phyloP scores from a whole-genome alignment of 805 yeast genomes.

The Candida quercuum region DNA sequence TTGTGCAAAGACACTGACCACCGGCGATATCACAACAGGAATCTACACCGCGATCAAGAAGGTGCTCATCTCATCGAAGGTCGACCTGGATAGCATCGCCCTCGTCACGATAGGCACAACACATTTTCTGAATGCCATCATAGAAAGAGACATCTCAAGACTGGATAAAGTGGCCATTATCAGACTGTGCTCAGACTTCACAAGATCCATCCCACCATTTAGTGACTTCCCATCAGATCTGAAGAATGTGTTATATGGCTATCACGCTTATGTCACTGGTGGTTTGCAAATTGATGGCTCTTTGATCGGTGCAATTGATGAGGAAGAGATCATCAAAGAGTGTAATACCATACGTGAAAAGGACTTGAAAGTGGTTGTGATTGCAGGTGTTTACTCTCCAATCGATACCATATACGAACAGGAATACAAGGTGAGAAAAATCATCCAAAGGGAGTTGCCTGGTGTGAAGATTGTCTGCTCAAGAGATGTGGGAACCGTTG shows the following conservation, averaged over 20 bases:
- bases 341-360: constrained; percentile 24
- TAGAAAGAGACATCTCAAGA: constrained; percentile 35
- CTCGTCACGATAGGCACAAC: constrained; percentile 44
- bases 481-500: constrained; percentile 35
- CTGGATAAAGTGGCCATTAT: constrained; percentile 38
- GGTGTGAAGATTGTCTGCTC: constrained; percentile 31
- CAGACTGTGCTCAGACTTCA: constrained; percentile 35
- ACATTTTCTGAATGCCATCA: constrained; percentile 41
- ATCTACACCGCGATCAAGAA: constrained; percentile 29
- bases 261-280: constrained; percentile 29
- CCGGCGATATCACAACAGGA: constrained; percentile 37
- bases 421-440: constrained; percentile 27
- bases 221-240: constrained; percentile 37
- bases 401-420: constrained; percentile 26
- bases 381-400: constrained; percentile 34
- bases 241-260: constrained; percentile 27
- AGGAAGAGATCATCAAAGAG: constrained; percentile 22
- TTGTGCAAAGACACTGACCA: constrained; percentile 35
- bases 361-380: constrained; percentile 31
- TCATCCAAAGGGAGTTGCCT: constrained; percentile 29
- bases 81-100: constrained; percentile 24
- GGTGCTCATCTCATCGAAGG: constrained; percentile 23
- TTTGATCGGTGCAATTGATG: constrained; percentile 27
- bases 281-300: constrained; percentile 38
- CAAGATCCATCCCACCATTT: constrained; percentile 31